phyloP scores from a whole-genome alignment of 495 filamentous ascomycete species.

The Elaphomyces granulatus region DNA sequence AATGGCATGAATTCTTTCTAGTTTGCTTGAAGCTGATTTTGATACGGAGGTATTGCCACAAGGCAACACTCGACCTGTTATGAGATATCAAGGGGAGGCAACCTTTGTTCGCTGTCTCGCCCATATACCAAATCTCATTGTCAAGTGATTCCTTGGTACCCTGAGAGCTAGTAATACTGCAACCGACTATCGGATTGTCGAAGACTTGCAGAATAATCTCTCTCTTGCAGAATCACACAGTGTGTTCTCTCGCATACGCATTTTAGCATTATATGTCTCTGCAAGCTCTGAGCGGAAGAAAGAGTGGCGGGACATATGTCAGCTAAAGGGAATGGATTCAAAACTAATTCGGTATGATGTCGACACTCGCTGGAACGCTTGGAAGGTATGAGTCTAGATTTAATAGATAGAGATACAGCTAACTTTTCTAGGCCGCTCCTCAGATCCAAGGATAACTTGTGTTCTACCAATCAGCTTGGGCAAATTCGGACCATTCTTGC shows the following conservation, averaged over 20 bases:
- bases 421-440: background rate
- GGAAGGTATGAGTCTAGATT: background rate
- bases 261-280: background rate
- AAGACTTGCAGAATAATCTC: background rate
- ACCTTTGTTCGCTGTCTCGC: background rate
- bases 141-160: background rate
- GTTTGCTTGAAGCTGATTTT: background rate
- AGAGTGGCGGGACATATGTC: background rate
- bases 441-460: background rate
- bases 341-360: slow-evolving; percentile 7
- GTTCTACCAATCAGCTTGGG: background rate
- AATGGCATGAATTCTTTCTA: background rate
- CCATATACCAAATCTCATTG: background rate
- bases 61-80: background rate
- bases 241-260: background rate
- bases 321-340: background rate
- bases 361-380: slow-evolving; percentile 4
- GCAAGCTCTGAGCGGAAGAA: background rate
- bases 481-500: slow-evolving; percentile 3
- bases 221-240: background rate
- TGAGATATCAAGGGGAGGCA: background rate
- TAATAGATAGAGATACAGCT: background rate
- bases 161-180: background rate
- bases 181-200: background rate
- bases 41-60: background rate